Evolutionary conservation across 2,329 filamentous ascomycete genomes (phyloP), one percentile per base, ranked within the genome.

Genomic region (Zalaria obscura): DNA sequence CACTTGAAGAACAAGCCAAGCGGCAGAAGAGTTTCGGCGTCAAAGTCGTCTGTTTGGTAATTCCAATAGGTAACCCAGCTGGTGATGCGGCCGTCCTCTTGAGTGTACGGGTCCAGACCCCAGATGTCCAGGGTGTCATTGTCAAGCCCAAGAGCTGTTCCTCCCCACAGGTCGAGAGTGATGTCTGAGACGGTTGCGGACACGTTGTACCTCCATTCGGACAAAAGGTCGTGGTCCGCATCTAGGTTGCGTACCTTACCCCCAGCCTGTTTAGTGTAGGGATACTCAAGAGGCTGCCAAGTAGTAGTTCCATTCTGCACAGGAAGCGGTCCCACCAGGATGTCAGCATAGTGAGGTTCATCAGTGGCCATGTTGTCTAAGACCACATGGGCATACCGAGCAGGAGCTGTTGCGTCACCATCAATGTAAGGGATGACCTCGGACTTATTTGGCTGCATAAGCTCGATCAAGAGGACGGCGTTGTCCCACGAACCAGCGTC

Each of bases 321-420:
- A 5, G 68, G 67, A 26, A 73, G 50, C 8, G 70, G 70, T 0
- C 70, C 70, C 10, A 73, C 64, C 27, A 68, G 50, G 38, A 69
- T 65, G 40, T 72, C 61, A 37, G 54, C 48, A 39, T 51, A 52
- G 4, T 44, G 45, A 0, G 67, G 54, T 5, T 63, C 47, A 11
- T 58, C 52, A 1, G 58, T 59, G 1, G 66, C 57, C 7, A 64
- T 55, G 43, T 61, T 54, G 47, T 64, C 56, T 6, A 70, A 50
- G 1, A 65, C 50, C 1, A 66, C 65, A 65, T 65, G 64, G 4
- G 67, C 67, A 47, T 65, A 70, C 11, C 63, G 56, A 2, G 50
- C 41, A 1, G 68, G 67, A 2, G 52, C 48, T 3, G 59, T 42
- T 0, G 51, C 60, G 5, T 50, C 46, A 2, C 56, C 57, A 28